Evolutionary conservation across 225 moss, liverwort and hornwort genomes (phyloP), one percentile per base, ranked within the genome.

Genomic region (Ulota crispa): DNA sequence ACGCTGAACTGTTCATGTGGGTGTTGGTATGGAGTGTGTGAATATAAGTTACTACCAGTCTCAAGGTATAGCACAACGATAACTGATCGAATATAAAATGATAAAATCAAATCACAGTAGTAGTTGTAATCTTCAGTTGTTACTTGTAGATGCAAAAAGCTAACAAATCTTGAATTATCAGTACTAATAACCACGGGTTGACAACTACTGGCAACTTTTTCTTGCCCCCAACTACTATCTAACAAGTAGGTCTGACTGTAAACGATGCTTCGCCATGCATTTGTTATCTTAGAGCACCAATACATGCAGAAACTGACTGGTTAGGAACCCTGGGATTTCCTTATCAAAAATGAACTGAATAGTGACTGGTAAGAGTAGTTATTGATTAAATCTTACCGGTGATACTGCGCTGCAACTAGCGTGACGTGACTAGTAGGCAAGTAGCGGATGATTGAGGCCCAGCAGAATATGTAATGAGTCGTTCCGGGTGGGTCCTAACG

Each of bases 361-460:
- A 68, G 21, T 43, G 45, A 52, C 16, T 64, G 9, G 18, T 34
- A 63, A 43, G 3, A 72, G 47, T 61, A 60, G 16, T 15, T 5
- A 1, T 18, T 50, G 18, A 50, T 18, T 34, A 11, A 3, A 19
- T 52, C 75, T 59, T 30, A 78, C 85, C 79, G 13, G 23, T 30
- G 60, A 53, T 67, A 18, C 34, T 41, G 60, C 26, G 57, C 28
- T 41, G 43, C 23, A 57, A 60, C 59, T 47, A 73, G 23, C 42
- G 36, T 62, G 53, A 72, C 66, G 72, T 20, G 28, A 61, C 67
- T 66, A 39, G 5, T 43, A 31, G 32, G 37, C 56, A 45, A 71
- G 73, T 67, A 66, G 78, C 66, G 39, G 45, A 30, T 50, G 34
- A 21, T 75, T 54, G 53, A 70, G 69, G 61, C 20, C 78, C 66